Conservation (phyloP, 306 rosid genomes). For the Mimosa pudica region DNA sequence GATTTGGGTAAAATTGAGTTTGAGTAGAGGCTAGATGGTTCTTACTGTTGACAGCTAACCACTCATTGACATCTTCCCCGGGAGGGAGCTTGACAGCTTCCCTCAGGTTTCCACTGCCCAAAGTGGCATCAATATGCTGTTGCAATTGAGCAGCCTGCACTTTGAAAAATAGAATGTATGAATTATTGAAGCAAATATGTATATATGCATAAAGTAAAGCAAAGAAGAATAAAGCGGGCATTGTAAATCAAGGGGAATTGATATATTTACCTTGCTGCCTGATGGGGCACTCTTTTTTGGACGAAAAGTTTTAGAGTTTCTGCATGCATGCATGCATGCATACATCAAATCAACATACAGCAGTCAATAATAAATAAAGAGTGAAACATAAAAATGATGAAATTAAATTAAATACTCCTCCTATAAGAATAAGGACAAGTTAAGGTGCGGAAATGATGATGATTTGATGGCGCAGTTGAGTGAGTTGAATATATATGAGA, state of each 20-base stretch:
- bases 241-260: conserved; percentile 5
- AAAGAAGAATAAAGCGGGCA: background rate
- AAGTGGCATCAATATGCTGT: conserved; percentile 81
- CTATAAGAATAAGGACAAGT: no score
- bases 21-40: conserved; percentile 14
- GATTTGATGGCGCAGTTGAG: no score
- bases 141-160: conserved; percentile 88
- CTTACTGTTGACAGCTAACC: conserved; percentile 92
- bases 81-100: conserved; percentile 89
- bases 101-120: conserved; percentile 89
- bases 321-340: conserved; percentile 25
- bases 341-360: conserved; percentile 24
- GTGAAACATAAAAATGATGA: no score
- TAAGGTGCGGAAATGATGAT: no score
- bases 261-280: conserved; percentile 63
- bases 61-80: conserved; percentile 88
- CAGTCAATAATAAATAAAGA: background rate
- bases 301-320: conserved; percentile 86
- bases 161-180: conserved; percentile 26
- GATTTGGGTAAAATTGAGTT: conserved; percentile 18
- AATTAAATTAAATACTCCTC: no score
- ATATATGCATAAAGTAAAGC: background rate
- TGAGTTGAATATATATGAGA: background rate
- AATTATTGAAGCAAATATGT: no score
- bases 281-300: conserved; percentile 86